Evolutionary conservation across 768 basidiomycete genomes (phyloP).

Genomic region (Boletus barrowsii): DNA sequence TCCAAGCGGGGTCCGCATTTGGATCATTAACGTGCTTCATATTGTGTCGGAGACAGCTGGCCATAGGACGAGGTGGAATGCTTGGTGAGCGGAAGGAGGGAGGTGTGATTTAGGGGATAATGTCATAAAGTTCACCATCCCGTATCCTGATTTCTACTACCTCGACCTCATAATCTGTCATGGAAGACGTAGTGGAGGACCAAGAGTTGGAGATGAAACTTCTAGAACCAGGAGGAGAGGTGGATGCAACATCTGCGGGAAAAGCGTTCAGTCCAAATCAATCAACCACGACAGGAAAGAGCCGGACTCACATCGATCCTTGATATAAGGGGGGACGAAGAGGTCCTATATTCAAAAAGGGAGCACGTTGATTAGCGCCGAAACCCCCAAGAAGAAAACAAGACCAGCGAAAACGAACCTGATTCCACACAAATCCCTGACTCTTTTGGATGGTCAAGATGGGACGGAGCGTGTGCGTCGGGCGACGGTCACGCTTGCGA

Average conservation of each 20-base stretch:
- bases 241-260: constrained; percentile 70
- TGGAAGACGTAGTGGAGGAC: constrained; percentile 61
- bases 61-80: not conserved
- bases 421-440: constrained; percentile 91
- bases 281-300: constrained; percentile 10
- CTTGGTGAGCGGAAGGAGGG: not conserved
- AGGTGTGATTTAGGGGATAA: constrained; percentile 51
- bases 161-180: constrained; percentile 80
- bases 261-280: constrained; percentile 1
- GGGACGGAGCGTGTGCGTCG: constrained; percentile 65
- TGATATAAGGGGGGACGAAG: constrained; percentile 86
- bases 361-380: not conserved
- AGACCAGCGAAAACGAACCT: constrained; percentile 47
- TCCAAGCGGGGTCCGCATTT: constrained; percentile 10
- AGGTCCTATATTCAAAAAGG: constrained; percentile 53
- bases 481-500: constrained; percentile 52
- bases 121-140: constrained; percentile 72
- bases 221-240: constrained; percentile 69
- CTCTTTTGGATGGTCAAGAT: constrained; percentile 85
- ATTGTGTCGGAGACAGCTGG: not conserved
- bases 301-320: constrained; percentile 75
- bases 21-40: constrained; percentile 13
- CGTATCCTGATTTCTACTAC: constrained; percentile 84
- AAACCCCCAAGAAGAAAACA: too few relatives aligned
- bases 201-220: constrained; percentile 67